These are phyloP conservation scores for Acacia pycnantha DNA, from an alignment of 331 rosid species.

Conservation along the genomic window DNA sequence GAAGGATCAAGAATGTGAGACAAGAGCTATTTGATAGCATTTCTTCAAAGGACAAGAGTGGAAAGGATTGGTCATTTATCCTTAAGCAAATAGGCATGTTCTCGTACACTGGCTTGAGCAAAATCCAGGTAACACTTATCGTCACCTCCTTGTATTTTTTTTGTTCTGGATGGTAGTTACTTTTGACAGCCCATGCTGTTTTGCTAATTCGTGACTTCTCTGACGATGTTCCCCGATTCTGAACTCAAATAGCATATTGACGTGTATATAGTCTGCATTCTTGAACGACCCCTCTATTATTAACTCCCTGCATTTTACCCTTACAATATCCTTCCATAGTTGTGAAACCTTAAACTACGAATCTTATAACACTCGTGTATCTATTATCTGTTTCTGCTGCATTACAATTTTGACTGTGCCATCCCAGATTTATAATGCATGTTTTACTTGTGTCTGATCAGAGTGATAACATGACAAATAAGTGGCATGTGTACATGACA, in stretches of 20 bases:
- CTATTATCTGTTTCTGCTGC: conserved; percentile 1
- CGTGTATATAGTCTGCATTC: neutral
- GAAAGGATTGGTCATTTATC: conserved; percentile 96
- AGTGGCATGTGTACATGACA: conserved; percentile 98
- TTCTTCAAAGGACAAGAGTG: conserved; percentile 81
- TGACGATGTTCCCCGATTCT: neutral
- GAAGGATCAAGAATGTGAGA: conserved; percentile 90
- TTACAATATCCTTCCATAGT: neutral
- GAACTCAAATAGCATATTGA: neutral
- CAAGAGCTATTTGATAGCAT: conserved; percentile 73
- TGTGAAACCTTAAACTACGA: neutral
- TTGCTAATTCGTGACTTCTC: neutral
- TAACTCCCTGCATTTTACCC: neutral
- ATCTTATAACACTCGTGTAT: neutral
- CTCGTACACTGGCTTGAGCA: conserved; percentile 89
- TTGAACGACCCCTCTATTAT: neutral
- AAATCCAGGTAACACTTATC: conserved; percentile 59
- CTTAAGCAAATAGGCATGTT: conserved; percentile 98
- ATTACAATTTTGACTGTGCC: conserved; percentile 13
- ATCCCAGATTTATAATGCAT: neutral
- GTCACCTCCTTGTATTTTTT: neutral
- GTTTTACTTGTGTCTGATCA: conserved; percentile 33
- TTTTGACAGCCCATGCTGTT: neutral
- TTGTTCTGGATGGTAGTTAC: neutral
- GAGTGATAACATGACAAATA: conserved; percentile 91